phyloP scores from a whole-genome alignment of 106 monocot genomes.

The Dendrobium nobile region DNA sequence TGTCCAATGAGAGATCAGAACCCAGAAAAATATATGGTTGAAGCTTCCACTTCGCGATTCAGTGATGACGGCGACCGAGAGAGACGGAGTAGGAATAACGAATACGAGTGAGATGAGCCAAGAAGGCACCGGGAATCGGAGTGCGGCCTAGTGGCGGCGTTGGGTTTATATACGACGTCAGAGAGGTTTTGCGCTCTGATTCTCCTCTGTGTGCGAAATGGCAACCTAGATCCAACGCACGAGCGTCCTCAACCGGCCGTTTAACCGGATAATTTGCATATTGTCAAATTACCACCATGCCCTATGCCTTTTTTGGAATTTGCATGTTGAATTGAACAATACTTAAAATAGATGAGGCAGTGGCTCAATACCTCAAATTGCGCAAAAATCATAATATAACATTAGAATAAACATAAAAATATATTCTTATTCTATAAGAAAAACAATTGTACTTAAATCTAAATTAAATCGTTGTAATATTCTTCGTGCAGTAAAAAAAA shows the following conservation, averaged over 20 bases:
- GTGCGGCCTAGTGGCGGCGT: not conserved
- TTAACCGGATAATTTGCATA: not conserved
- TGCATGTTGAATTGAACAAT: too few relatives aligned
- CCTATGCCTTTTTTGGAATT: not conserved
- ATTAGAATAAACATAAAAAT: too few relatives aligned
- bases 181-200: not conserved
- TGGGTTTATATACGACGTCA: not conserved
- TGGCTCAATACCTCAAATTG: too few relatives aligned
- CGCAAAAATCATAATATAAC: too few relatives aligned
- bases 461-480: too few relatives aligned
- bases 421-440: too few relatives aligned
- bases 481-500: too few relatives aligned
- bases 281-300: not conserved
- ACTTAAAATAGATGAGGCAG: too few relatives aligned
- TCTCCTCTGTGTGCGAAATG: slow-evolving; percentile 1
- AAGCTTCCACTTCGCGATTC: not conserved
- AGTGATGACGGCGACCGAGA: not conserved
- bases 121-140: not conserved
- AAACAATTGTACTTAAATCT: too few relatives aligned
- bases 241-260: not conserved
- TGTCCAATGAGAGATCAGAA: not conserved
- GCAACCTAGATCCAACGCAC: slow-evolving; percentile 20
- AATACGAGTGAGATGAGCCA: not conserved
- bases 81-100: not conserved
- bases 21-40: not conserved